Evolutionary conservation across 2,329 filamentous ascomycete genomes (phyloP), one percentile per base, ranked within the genome.

Genomic region (Aureobasidium sp.): DNA sequence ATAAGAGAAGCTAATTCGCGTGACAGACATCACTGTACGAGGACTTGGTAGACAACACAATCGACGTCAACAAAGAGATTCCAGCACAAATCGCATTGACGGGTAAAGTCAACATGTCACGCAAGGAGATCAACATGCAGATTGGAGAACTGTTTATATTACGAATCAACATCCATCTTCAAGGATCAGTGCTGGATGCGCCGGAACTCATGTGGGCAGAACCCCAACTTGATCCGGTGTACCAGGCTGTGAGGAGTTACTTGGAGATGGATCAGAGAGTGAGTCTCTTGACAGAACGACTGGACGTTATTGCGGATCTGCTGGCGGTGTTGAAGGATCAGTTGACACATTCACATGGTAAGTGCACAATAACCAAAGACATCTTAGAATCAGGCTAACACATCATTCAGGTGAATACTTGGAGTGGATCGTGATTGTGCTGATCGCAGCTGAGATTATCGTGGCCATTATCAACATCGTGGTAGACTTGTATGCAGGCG

Each of bases 121-220:
- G 93, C 47, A 85, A 86, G 62, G 86, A 97, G 73, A 97, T 99
- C 80, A 97, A 97, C 79, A 97, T 97, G 92, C 92, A 97, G 76
- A 97, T 99, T 64, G 94, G 94, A 73, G 92, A 99, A 77, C 84
- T 99, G 59, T 99, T 99, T 75, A 97, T 99, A 71, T 79, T 99
- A 36, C 86, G 94, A 63, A 97, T 99, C 78, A 97, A 94, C 74
- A 97, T 99, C 70, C 95, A 99, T 76, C 82, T 99, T 55, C 96
- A 97, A 74, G 94, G 94, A 37, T 96, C 90, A 34, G 92, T 99
- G 6, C 86, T 99, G 42, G 94, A 99, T 74, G 96, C 92, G 10
- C 94, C 94, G 0, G 94, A 99, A 76, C 82, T 99, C 45, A 97
- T 99, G 82, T 99, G 94, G 94, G 90, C 93, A 36, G 94, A 99